Evolutionary conservation across 106 monocot genomes (phyloP), one percentile per base, ranked within the genome.

Genomic region (Dendrobium nobile): DNA sequence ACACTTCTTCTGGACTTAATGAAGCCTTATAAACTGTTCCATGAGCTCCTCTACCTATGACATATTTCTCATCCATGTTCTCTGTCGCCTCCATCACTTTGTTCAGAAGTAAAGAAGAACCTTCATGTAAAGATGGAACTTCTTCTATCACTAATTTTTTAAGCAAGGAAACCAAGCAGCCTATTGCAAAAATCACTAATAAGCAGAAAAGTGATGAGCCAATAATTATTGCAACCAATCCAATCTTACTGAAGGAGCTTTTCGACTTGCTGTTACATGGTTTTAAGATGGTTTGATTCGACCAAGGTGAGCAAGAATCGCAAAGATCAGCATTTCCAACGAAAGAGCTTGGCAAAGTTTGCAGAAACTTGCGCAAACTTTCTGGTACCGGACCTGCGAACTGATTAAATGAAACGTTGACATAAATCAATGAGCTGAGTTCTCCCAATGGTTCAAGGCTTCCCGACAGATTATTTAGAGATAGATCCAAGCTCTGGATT

Each of bases 21-120:
- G n/a, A 73, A 70, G 95, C 99, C 82, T 86, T 99, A 86, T 90
- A 99, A 47, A 99, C 95, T 22, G 86, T 93, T 80, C 95, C 99
- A 79, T 93, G 91, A 48, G 88, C 93, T 68, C 99, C 99, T 81
- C 79, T 88, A 9, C 95, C 95, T 0, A 93, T 27, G 24, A 79
- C 65, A 73, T 89, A 91, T 73, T 89, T 94, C 27, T 89, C 87
- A 77, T 92, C 80, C 47, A 94, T 85, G 79, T 91, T 92, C 77
- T 97, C 97, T 16, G 97, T 97, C 19, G 85, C 90, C 77, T 89
- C 89, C 83, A 97, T 89, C 37, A 97, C 79, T 84, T 87, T 82
- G 45, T 81, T 89, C 41, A 97, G 74, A n/a, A 91, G 83, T n/a
- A 86, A 82, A 28, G 94, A 94, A 77, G 87, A 92, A 1, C 89